These are phyloP conservation scores for Tripterygium wilfordii DNA, from an alignment of 177 flowering plant species.

Conservation along the genomic window DNA sequence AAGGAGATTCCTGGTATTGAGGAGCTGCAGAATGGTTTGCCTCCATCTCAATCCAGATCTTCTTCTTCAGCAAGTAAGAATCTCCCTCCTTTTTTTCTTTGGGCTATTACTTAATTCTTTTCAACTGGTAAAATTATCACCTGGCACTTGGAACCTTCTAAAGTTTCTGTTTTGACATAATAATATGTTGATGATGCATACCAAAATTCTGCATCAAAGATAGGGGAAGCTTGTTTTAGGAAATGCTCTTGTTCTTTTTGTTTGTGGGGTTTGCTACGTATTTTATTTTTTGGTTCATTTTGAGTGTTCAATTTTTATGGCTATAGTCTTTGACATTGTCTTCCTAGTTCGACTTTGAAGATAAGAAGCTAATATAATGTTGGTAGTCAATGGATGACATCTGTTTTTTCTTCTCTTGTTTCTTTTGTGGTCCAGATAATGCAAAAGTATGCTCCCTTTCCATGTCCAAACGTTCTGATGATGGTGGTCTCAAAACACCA, in stretches of 20 bases:
- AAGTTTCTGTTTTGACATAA: too few species aligned
- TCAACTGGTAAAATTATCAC: background rate
- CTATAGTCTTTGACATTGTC: too few species aligned
- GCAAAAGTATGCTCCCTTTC: slow-evolving; percentile 19
- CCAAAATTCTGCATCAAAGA: too few species aligned
- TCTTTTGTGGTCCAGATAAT: slow-evolving; percentile 20
- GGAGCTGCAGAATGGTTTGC: slow-evolving; percentile 23
- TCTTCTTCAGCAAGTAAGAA: slow-evolving; percentile 37
- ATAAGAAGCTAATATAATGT: too few species aligned
- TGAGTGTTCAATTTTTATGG: too few species aligned
- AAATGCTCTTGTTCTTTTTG: too few species aligned
- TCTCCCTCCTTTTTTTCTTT: background rate
- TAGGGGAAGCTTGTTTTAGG: too few species aligned
- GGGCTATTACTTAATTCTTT: background rate
- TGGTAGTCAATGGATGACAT: background rate
- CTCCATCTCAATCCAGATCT: slow-evolving; percentile 25
- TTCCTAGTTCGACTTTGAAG: too few species aligned
- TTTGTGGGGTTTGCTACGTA: too few species aligned
- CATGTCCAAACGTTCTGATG: slow-evolving; percentile 14
- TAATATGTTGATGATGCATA: too few species aligned
- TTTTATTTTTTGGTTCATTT: too few species aligned
- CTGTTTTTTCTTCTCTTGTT: background rate
- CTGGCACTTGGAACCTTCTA: too few species aligned
- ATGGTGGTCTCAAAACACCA: slow-evolving; percentile 24
- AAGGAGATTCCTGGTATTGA: slow-evolving; percentile 34